Conservation (phyloP, 495 filamentous ascomycete species). For the Penicillium steckii region DNA sequence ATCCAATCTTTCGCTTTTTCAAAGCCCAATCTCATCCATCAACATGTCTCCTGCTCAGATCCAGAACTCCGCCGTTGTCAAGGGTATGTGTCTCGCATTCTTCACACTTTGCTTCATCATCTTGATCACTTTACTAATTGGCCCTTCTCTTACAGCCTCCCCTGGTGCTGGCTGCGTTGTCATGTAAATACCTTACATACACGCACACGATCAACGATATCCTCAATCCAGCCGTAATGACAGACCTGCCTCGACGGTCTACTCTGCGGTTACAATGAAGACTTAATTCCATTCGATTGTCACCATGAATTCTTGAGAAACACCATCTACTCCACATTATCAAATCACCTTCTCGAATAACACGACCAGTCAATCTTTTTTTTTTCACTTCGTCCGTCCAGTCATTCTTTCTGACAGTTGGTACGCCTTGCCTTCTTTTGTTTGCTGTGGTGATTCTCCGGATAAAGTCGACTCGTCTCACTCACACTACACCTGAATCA, state of each 20-base stretch:
- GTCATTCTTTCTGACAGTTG: neutral
- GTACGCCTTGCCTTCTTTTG: neutral
- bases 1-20: conserved; percentile 27
- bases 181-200: conserved; percentile 29
- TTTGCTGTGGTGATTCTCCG: neutral
- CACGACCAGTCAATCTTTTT: neutral
- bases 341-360: neutral
- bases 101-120: neutral
- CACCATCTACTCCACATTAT: neutral
- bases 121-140: conserved; percentile 10
- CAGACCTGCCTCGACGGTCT: conserved; percentile 1
- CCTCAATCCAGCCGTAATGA: neutral
- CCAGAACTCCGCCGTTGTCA: conserved; percentile 28
- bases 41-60: conserved; percentile 36
- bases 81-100: conserved; percentile 24
- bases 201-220: conserved; percentile 4
- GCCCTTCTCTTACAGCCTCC: conserved; percentile 19
- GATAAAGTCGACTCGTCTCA: neutral
- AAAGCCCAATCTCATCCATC: conserved; percentile 24
- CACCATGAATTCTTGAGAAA: neutral
- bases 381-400: neutral
- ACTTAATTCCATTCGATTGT: neutral
- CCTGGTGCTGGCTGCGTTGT: conserved; percentile 41
- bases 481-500: neutral
- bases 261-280: conserved; percentile 1